These are phyloP conservation scores for Elongisporangium senticosum DNA, from an alignment of 352 stramenopile species.

Conservation along the genomic window DNA sequence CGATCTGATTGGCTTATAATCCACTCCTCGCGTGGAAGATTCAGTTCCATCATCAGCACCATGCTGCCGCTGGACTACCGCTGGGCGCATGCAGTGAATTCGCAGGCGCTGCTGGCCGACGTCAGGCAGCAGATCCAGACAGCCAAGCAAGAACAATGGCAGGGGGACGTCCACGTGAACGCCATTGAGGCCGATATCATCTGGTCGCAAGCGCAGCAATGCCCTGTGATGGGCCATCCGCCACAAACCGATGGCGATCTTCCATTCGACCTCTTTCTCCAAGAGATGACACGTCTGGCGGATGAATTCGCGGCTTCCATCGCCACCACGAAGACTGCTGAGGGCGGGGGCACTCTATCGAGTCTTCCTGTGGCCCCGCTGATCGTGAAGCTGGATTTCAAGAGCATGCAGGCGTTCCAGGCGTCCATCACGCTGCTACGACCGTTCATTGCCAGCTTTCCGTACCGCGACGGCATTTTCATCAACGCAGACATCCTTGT, in stretches of 20 bases:
- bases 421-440: constrained; percentile 21
- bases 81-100: constrained; percentile 71
- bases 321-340: not conserved
- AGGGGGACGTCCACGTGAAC: constrained; percentile 30
- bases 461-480: constrained; percentile 48
- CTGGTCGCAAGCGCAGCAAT: constrained; percentile 44
- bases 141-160: constrained; percentile 13
- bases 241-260: constrained; percentile 51
- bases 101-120: constrained; percentile 17
- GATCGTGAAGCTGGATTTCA: constrained; percentile 76
- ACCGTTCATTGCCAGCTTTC: constrained; percentile 35
- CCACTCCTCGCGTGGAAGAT: not conserved
- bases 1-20: not conserved
- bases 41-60: not conserved
- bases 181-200: constrained; percentile 71
- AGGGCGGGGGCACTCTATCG: not conserved
- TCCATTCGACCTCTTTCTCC: constrained; percentile 34
- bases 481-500: constrained; percentile 67
- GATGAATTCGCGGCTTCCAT: constrained; percentile 5
- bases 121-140: constrained; percentile 25
- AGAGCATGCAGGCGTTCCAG: constrained; percentile 47
- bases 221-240: constrained; percentile 60
- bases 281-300: constrained; percentile 35
- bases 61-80: constrained; percentile 52
- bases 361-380: constrained; percentile 21